Evolutionary conservation across 805 yeast genomes (phyloP), one percentile per base, ranked within the genome.

Genomic region (Wickerhamomyces alni): DNA sequence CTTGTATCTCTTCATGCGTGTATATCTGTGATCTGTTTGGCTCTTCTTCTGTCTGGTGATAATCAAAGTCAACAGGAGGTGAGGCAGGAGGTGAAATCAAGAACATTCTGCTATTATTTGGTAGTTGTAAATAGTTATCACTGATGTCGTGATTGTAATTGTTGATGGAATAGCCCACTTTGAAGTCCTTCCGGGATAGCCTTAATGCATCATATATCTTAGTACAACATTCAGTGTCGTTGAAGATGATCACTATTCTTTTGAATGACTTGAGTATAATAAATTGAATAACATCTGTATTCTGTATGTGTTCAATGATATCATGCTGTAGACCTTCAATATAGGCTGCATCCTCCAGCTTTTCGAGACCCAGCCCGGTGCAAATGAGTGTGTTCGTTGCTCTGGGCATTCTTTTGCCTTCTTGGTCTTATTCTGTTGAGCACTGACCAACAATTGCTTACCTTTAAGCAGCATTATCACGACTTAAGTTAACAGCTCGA

Each of bases 41-140:
- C 3, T 56, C 57, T 22, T 62, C 70, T 41, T 67, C 72, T 19
- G 57, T 55, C 30, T 50, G 52, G 12, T 62, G 52, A 42, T 58
- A 67, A 39, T 65, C 63, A 40, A 66, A 67, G 17, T 51, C 71
- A 4, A 65, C 63, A 5, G 71, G 70, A 2, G 70, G 70, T 4
- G 70, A 65, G 6, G 61, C 54, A 15, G 70, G 70, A 7, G 72
- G 72, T 0, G 70, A 65, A 6, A 66, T 60, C 32, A 67, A 42
- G 44, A 66, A 67, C 56, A 62, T 42, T 36, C 59, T 52, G 8
- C 55, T 49, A 30, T 57, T 46, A 32, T 50, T 46, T 9, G 72
- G 72, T 10, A 67, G 50, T 33, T 57, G 33, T 13, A 66, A 43
- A 36, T 58, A 59, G 33, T 44, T 53, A 15, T 53, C 46, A 27